These are phyloP conservation scores for Phytophthora brassicae DNA, from an alignment of 352 stramenopile genomes.

Conservation along the genomic window DNA sequence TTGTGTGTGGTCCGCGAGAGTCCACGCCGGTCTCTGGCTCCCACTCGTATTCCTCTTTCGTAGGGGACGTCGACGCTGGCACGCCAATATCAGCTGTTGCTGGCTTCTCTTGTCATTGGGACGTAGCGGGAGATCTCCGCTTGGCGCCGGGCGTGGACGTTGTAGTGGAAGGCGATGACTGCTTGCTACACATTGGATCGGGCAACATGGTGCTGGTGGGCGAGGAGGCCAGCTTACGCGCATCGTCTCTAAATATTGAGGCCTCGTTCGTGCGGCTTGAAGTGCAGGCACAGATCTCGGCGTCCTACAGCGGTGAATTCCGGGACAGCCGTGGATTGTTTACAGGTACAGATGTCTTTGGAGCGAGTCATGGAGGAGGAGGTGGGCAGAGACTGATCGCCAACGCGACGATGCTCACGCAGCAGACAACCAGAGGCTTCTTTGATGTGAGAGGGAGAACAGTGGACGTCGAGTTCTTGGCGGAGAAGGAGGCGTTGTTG, in stretches of 20 bases:
- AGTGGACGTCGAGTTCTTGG: slow-evolving; percentile 16
- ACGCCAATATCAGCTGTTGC: slow-evolving; percentile 15
- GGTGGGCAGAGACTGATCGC: slow-evolving; percentile 48
- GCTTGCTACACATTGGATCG: slow-evolving; percentile 49
- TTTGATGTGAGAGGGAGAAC: slow-evolving; percentile 50
- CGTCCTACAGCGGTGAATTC: slow-evolving; percentile 39
- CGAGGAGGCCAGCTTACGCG: slow-evolving; percentile 34
- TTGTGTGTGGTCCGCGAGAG: slow-evolving; percentile 39
- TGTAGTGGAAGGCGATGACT: slow-evolving; percentile 51
- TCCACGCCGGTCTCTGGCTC: not conserved
- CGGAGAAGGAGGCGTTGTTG: slow-evolving; percentile 38
- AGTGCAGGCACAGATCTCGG: slow-evolving; percentile 31
- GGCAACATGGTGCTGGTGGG: slow-evolving; percentile 59
- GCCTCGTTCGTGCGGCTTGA: slow-evolving; percentile 69
- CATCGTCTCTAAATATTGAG: slow-evolving; percentile 52
- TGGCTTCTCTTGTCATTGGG: slow-evolving; percentile 58
- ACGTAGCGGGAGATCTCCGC: slow-evolving; percentile 55
- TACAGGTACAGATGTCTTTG: slow-evolving; percentile 40
- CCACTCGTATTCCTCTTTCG: too few species aligned
- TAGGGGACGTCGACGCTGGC: not conserved
- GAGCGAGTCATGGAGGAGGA: slow-evolving; percentile 59
- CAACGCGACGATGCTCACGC: slow-evolving; percentile 35
- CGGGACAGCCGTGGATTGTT: slow-evolving; percentile 32
- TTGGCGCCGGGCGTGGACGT: slow-evolving; percentile 43
- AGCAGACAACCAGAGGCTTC: slow-evolving; percentile 42